Evolutionary conservation across 805 yeast species (phyloP), one percentile per base, ranked within the genome.

Genomic region (Candida lessepsii): DNA sequence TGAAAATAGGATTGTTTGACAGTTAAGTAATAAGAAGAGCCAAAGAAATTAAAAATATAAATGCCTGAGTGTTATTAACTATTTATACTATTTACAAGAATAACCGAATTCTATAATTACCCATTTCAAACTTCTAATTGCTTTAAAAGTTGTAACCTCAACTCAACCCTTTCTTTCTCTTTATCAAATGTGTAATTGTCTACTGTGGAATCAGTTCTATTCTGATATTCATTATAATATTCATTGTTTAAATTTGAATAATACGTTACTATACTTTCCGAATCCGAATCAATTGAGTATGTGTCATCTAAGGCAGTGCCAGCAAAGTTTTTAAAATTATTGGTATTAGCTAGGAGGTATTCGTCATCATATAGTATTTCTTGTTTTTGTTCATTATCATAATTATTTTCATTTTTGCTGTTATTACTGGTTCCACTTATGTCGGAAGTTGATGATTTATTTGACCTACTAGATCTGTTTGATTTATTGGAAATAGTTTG

Each of bases 131-230:
- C 43, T 39, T 55, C 57, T 40, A 67, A 54, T 39, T 68, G 71
- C 35, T 52, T 53, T 45, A 65, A 47, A 39, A 68, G 58, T 44
- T 66, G 71, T 40, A 60, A 51, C 32, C 73, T 55, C 32, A 68
- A 58, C 51, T 68, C 70, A 20, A 54, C 46, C 42, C 70, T 54
- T 46, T 68, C 73, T 36, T 48, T 47, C 34, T 67, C 71, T 42
- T 56, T 57, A 26, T 59, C 60, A 21, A 49, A 50, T 17, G 51
- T 35, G 16, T 42, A 39, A 9, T 16, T n/a, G 8, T 39, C 42
- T 15, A 14, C 30, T 35, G 10, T 26, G 11, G 15, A n/a, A 26
- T 26, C 11, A 26, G n/a, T 8, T 8, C 38, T 19, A 19, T 24
- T 18, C 9, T 35, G 21, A 19, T 24, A 38, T 31, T 35, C 37